These are phyloP conservation scores for Colletotrichum aenigma DNA, from an alignment of 2,329 filamentous ascomycete genomes.

Conservation along the genomic window DNA sequence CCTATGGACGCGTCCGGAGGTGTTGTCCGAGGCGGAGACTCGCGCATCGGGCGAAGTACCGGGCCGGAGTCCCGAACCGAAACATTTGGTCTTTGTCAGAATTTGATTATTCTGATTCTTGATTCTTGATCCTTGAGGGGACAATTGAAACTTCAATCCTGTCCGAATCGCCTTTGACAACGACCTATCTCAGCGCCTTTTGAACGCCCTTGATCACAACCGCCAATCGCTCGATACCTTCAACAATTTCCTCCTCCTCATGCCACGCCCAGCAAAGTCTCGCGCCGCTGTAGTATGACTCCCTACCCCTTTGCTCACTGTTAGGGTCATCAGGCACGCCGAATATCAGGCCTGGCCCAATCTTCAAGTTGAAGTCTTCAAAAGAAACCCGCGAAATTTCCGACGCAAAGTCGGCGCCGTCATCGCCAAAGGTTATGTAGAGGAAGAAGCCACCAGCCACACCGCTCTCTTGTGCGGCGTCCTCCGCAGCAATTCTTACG, in stretches of 20 bases:
- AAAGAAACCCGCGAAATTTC: slow-evolving; percentile 51
- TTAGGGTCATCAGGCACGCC: slow-evolving; percentile 40
- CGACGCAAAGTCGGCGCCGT: slow-evolving; percentile 36
- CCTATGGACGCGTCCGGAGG: not conserved
- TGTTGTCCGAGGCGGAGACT: not conserved
- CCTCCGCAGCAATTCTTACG: slow-evolving; percentile 40
- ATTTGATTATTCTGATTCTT: not conserved
- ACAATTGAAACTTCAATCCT: not conserved
- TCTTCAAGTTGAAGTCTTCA: slow-evolving; percentile 57
- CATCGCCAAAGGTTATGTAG: slow-evolving; percentile 60
- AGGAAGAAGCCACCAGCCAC: slow-evolving; percentile 66
- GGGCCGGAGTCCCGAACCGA: not conserved
- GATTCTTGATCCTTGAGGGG: not conserved
- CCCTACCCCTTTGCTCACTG: slow-evolving; percentile 29
- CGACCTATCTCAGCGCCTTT: not conserved
- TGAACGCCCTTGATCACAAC: not conserved
- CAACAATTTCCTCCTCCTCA: slow-evolving; percentile 66
- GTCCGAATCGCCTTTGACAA: not conserved
- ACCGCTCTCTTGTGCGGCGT: not conserved
- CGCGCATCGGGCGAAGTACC: not conserved
- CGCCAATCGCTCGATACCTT: slow-evolving; percentile 69
- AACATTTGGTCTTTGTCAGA: not conserved
- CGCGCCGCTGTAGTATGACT: slow-evolving; percentile 38
- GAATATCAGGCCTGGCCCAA: slow-evolving; percentile 62
- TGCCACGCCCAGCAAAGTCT: slow-evolving; percentile 77